A percentile compares a stretch with the other conserved stretches of the same genome.
Evolutionary conservation across 2,329 filamentous ascomycete genomes (phyloP).

Genomic region (Incumbomyces lentus): DNA sequence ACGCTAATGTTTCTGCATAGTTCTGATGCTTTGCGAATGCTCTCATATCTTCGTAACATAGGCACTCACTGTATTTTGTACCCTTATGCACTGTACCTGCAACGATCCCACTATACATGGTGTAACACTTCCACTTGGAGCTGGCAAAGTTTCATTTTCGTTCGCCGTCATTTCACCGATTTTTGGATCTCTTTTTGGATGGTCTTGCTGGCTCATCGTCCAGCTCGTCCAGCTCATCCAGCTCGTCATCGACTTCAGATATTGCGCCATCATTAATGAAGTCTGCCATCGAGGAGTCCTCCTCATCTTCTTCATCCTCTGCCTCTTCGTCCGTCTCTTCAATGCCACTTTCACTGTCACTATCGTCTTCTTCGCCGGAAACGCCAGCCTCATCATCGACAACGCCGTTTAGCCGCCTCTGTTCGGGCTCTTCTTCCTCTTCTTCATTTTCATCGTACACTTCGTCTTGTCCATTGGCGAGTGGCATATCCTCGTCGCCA

Average conservation of each 20-base stretch:
- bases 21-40: slow-evolving; percentile 6
- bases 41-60: slow-evolving; percentile 10
- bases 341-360: slow-evolving; percentile 19
- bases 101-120: not conserved
- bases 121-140: not conserved
- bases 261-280: slow-evolving; percentile 36
- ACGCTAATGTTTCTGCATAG: no score
- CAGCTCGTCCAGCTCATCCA: slow-evolving; percentile 18
- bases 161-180: not conserved
- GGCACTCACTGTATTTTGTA: not conserved
- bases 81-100: not conserved
- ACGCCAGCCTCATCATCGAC: slow-evolving; percentile 24
- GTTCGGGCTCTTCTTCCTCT: slow-evolving; percentile 31
- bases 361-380: slow-evolving; percentile 12
- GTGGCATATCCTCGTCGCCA: slow-evolving; percentile 49
- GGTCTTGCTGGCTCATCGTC: slow-evolving; percentile 43
- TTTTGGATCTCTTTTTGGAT: slow-evolving; percentile 9
- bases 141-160: not conserved
- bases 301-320: slow-evolving; percentile 33
- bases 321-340: slow-evolving; percentile 15
- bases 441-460: slow-evolving; percentile 46
- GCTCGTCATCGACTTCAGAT: slow-evolving; percentile 35
- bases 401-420: slow-evolving; percentile 27
- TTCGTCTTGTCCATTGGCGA: slow-evolving; percentile 42
- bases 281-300: slow-evolving; percentile 34